Base-by-base conservation (phyloP, 75 land plant genomes). In the Larix kaempferi region DNA sequence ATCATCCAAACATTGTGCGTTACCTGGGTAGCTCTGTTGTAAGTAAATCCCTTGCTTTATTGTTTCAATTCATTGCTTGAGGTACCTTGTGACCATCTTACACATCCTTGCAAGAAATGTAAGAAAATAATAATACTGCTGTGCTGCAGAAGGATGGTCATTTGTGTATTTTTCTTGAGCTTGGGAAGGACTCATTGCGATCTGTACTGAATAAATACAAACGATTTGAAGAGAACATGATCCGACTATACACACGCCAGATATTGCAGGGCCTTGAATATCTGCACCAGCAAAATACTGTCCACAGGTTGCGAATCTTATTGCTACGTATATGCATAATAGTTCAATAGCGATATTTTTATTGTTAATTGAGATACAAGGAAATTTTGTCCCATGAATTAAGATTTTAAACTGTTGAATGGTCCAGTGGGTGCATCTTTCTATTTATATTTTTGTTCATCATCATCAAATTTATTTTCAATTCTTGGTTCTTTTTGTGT, bases 1-100 rank as follows among this genome's bases (percentile, higher is more conserved):
- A 82, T 41, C 89, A 87, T 72, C 87, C 89, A 33, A 87, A 87
- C 59, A 85, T 87, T 72, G 87, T 87, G 21, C 83, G 87, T 15
- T 87, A 87, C 61, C 76, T 77, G 60, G 89, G 89, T 23, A 56
- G 77, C 49, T 79, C 81, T 44, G 41, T 82, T 61, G 84, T 82
- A 72, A 82, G 84, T 77, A 22, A 26, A 57, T 44, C 22, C 21
- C n/a, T 78, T 64, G 33, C 15, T 64, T 14, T 29, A 17, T 14
- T 59, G 13, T 21, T 77, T 17, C 56, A 62, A 16, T 58, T 54
- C 5, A 25, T 69, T 39, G 52, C 52, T 44, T 11, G 21, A 39
- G 21, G 21, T n/a, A 2, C 13, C 13, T 41, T 69, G 22, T 10
- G 44, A 39, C 14, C 22, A 35, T 69, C n/a, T 39, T 41, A n/a